Base-by-base conservation (phyloP, 805 yeast species). In the Kuraishia ogatae region DNA sequence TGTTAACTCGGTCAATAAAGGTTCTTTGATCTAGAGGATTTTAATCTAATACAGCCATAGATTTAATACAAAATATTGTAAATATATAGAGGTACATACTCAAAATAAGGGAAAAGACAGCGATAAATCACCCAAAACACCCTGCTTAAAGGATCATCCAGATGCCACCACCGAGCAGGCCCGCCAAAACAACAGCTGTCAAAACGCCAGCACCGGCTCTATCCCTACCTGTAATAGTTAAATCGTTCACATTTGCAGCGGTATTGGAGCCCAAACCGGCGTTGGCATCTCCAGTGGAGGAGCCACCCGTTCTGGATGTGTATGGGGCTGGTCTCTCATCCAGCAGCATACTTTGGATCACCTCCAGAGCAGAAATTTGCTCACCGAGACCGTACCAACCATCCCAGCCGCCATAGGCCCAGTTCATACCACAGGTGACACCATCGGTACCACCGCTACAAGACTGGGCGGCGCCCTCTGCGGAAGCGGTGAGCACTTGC, bases 181-280 rank as follows among this genome's bases (percentile, higher is more conserved):
- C 66, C 1, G 81, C 80, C 59, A 89, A 67, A 1, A 87, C 83
- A 5, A 89, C 68, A 0, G 92, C 96, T 0, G 99, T 93, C 49
- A 89, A 68, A 22, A 92, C 74, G 51, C 96, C 96, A 1, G 97
- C 97, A 52, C 98, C 98, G 1, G 90, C 97, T 62, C 78, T 80
- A 65, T 89, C 97, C 57, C 80, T 82, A 0, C 73, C 67, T 0
- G 82, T 73, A 49, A 91, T 81, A 0, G 67, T 71, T 51, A 85
- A 67, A 50, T 64, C 66, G 60, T 80, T 77, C 39, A 26, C 46
- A 50, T 54, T 51, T 17, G 48, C 26, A 8, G n/a, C 58, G 13
- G 61, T 59, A 21, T 66, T 56, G 11, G 69, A 55, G 56, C 73
- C 74, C 24, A 78, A 72, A 56, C 93, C 97, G 13, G 89, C 94